These are phyloP conservation scores for Saururus chinensis DNA, from an alignment of 164 flowering plant genomes.

Conservation along the genomic window DNA sequence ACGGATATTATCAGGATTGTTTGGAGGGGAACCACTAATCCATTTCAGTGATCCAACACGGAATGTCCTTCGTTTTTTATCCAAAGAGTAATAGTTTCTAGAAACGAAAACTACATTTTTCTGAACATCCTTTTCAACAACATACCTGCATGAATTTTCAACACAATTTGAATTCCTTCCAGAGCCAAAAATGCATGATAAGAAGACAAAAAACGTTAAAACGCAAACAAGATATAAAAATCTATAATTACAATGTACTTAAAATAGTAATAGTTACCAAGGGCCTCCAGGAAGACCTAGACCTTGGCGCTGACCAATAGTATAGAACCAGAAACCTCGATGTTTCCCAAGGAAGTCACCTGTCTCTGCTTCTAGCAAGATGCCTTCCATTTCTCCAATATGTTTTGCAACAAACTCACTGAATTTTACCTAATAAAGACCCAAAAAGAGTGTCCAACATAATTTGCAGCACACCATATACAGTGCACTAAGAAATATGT, in stretches of 20 bases:
- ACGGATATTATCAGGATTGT: constrained; percentile 34
- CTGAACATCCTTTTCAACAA: constrained; percentile 75
- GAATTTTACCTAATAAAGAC: constrained; percentile 60
- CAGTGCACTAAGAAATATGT: background rate
- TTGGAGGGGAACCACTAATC: constrained; percentile 49
- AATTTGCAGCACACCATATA: background rate
- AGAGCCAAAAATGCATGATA: background rate
- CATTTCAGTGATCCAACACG: constrained; percentile 90
- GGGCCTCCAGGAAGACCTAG: constrained; percentile 97
- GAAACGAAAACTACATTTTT: constrained; percentile 92
- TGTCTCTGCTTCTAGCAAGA: constrained; percentile 88
- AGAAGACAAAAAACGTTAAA: background rate
- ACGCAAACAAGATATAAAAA: background rate
- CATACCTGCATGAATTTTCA: constrained; percentile 53
- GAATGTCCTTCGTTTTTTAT: constrained; percentile 80
- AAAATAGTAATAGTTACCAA: constrained; percentile 54
- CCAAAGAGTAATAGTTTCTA: constrained; percentile 77
- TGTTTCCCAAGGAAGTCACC: constrained; percentile 89
- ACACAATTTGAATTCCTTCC: background rate
- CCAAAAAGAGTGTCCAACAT: background rate
- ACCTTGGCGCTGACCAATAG: constrained; percentile 97
- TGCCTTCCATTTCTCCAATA: constrained; percentile 88
- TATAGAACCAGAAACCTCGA: constrained; percentile 92
- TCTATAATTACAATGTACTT: too few species aligned
- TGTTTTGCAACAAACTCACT: constrained; percentile 94